A percentile compares a stretch with the other conserved stretches of the same genome.
phyloP scores from a whole-genome alignment of 1,284 basidiomycete genomes.

The Pascua sp. region DNA sequence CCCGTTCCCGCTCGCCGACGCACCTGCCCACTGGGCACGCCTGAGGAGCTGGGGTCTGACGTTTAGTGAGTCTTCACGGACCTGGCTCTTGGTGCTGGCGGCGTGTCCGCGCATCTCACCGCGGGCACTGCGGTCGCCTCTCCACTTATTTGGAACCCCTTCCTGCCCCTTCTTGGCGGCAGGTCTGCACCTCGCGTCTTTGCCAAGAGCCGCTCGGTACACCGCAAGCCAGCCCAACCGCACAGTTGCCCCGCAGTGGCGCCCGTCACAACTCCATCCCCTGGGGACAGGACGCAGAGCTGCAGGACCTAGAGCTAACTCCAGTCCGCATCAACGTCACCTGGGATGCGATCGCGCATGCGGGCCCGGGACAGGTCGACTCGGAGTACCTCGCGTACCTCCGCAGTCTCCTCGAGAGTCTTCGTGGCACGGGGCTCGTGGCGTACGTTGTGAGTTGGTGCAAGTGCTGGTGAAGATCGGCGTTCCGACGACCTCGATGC shows the following conservation, averaged over 20 bases:
- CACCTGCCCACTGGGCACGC: constrained; percentile 73
- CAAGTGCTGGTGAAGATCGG: too few relatives aligned
- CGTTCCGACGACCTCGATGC: constrained; percentile 23
- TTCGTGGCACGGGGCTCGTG: constrained; percentile 73
- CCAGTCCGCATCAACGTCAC: constrained; percentile 83
- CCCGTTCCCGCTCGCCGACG: constrained; percentile 78
- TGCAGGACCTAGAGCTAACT: constrained; percentile 11
- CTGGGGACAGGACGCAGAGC: not conserved
- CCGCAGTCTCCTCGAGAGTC: constrained; percentile 64
- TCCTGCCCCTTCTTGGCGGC: too few relatives aligned
- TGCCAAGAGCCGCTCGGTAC: too few relatives aligned
- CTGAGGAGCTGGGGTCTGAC: constrained; percentile 80
- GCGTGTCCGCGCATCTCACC: too few relatives aligned
- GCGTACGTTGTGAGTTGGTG: constrained; percentile 73
- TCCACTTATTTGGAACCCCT: too few relatives aligned
- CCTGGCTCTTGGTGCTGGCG: not conserved
- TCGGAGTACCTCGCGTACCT: constrained; percentile 78
- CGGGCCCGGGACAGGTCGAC: constrained; percentile 82
- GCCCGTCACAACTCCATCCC: too few relatives aligned
- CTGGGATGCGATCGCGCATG: constrained; percentile 95
- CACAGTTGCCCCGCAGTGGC: too few relatives aligned
- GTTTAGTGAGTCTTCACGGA: constrained; percentile 59
- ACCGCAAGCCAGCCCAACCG: too few relatives aligned
- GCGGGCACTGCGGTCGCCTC: too few relatives aligned
- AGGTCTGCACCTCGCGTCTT: too few relatives aligned